Percentiles rank a stretch among this genome's conserved stretches.
Conservation (phyloP, 1,284 basidiomycete genomes). For the Mycosarcoma maydis region DNA sequence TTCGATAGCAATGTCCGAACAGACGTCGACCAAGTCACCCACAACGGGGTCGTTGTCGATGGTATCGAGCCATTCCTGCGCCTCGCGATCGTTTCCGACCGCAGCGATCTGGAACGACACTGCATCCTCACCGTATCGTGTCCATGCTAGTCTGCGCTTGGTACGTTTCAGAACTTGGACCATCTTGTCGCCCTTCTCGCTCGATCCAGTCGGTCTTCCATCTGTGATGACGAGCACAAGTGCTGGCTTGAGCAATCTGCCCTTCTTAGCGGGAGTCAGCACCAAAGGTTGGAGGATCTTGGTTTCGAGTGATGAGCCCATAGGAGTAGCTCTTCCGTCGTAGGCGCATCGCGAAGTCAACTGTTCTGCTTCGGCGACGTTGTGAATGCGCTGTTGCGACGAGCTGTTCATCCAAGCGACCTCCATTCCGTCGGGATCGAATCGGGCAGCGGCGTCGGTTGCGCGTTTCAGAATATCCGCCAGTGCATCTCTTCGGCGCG, state of each 20-base stretch:
- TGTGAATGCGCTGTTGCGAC: constrained; percentile 36
- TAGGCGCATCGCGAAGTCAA: constrained; percentile 40
- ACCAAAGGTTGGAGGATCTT: constrained; percentile 51
- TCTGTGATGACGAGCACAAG: constrained; percentile 55
- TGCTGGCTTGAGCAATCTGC: constrained; percentile 44
- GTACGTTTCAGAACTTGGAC: constrained; percentile 46
- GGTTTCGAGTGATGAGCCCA: constrained; percentile 45
- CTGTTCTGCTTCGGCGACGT: constrained; percentile 41
- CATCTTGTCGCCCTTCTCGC: constrained; percentile 47
- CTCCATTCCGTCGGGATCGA: constrained; percentile 58
- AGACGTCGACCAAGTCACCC: constrained; percentile 57
- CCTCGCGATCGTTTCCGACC: constrained; percentile 59
- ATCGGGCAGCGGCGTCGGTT: constrained; percentile 52
- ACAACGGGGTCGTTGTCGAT: constrained; percentile 55
- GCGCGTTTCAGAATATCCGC: constrained; percentile 46
- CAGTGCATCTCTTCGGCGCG: constrained; percentile 35
- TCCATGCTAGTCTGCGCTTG: constrained; percentile 25
- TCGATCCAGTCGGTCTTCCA: constrained; percentile 50
- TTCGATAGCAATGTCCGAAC: constrained; percentile 52
- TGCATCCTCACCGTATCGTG: constrained; percentile 53
- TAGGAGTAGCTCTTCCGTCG: constrained; percentile 49
- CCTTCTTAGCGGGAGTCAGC: constrained; percentile 22
- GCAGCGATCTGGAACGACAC: constrained; percentile 54
- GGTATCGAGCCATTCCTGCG: constrained; percentile 59
- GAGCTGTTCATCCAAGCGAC: constrained; percentile 54